phyloP scores from a whole-genome alignment of 2,329 filamentous ascomycete species.

The Calonectria honghensis region DNA sequence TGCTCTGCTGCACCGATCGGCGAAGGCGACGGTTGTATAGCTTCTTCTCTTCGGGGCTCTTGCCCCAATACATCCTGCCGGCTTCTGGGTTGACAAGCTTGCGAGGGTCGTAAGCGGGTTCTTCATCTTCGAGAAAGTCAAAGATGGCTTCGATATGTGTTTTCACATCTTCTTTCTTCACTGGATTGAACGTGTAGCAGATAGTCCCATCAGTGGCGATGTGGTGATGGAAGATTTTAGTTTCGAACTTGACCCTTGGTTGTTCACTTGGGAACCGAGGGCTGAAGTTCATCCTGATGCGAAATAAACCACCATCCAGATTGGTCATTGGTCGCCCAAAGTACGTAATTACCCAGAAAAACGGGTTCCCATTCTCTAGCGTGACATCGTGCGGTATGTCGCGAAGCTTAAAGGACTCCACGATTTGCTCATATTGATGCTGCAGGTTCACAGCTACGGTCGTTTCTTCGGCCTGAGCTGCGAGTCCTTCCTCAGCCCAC shows the following conservation, averaged over 20 bases:
- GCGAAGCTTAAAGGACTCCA: constrained; percentile 82
- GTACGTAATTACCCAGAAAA: constrained; percentile 91
- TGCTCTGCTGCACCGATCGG: constrained; percentile 82
- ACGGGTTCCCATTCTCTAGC: constrained; percentile 88
- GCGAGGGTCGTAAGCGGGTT: constrained; percentile 91
- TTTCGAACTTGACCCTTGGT: constrained; percentile 87
- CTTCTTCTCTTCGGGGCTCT: constrained; percentile 82
- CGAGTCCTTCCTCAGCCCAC: constrained; percentile 83
- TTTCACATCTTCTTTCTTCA: constrained; percentile 82
- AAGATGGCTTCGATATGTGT: constrained; percentile 91
- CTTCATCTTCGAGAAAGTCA: constrained; percentile 88
- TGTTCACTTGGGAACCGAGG: constrained; percentile 91
- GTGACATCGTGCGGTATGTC: constrained; percentile 85
- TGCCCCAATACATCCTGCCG: constrained; percentile 90
- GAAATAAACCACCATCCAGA: constrained; percentile 92
- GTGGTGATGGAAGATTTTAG: constrained; percentile 89
- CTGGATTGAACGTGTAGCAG: constrained; percentile 83
- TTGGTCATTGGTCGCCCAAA: constrained; percentile 96
- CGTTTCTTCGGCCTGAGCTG: constrained; percentile 78
- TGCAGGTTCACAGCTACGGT: constrained; percentile 88
- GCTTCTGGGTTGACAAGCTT: constrained; percentile 92
- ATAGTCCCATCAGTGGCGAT: constrained; percentile 87
- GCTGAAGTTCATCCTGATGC: constrained; percentile 86
- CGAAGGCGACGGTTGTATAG: constrained; percentile 88
- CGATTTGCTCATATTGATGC: constrained; percentile 89